A percentile compares a stretch with the other conserved stretches of the same genome.
These are phyloP conservation scores for Stephanodiscus triporus DNA, from an alignment of 108 stramenopile species.

Conservation along the genomic window DNA sequence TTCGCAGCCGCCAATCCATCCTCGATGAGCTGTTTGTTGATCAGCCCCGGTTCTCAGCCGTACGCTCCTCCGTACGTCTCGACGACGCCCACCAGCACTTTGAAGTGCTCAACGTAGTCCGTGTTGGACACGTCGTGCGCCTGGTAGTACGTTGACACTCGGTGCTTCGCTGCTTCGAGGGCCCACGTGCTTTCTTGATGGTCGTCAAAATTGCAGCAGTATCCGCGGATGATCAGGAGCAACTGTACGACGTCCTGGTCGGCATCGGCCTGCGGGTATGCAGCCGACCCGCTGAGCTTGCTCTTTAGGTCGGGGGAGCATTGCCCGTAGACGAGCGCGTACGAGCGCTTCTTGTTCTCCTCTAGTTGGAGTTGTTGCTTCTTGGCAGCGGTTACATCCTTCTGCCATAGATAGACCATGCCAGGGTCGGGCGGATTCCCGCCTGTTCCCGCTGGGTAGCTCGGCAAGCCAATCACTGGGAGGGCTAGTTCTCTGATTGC, in stretches of 20 bases:
- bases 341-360: not conserved
- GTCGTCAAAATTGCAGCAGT: constrained; percentile 6
- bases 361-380: not conserved
- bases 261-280: not conserved
- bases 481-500: not conserved
- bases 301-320: not conserved
- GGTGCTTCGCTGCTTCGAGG: not conserved
- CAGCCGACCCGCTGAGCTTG: not conserved
- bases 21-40: not conserved
- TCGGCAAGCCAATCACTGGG: no score
- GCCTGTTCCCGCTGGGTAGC: no score
- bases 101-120: constrained; percentile 7
- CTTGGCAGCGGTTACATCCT: no score
- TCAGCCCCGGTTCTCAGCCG: not conserved
- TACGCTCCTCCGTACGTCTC: constrained; percentile 13
- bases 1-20: not conserved
- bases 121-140: not conserved
- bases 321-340: not conserved
- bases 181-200: constrained; percentile 12
- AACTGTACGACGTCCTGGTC: constrained; percentile 11
- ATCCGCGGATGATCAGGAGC: constrained; percentile 7
- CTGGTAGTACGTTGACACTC: not conserved
- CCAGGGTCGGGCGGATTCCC: no score
- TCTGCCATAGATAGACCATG: no score
- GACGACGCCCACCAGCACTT: not conserved